Evolutionary conservation across 495 filamentous ascomycete species (phyloP).

Genomic region (Penicillium taxi): DNA sequence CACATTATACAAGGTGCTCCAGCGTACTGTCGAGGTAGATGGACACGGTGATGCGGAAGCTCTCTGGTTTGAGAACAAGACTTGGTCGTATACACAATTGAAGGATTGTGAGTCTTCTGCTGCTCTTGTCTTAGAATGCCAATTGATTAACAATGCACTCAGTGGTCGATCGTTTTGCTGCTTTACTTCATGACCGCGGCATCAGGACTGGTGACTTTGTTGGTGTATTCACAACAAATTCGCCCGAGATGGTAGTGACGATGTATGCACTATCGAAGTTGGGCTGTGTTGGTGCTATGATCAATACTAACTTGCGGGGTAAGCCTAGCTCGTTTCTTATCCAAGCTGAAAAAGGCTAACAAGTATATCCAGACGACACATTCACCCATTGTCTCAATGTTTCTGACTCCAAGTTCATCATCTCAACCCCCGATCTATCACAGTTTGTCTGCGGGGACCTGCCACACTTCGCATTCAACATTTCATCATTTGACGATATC

Average conservation of each 20-base stretch:
- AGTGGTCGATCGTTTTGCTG: constrained; percentile 43
- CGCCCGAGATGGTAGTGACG: constrained; percentile 71
- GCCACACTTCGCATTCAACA: constrained; percentile 33
- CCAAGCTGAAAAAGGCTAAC: not conserved
- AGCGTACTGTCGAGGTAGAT: constrained; percentile 34
- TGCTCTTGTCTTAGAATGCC: not conserved
- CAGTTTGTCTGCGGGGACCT: constrained; percentile 29
- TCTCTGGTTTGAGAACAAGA: constrained; percentile 46
- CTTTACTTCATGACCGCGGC: constrained; percentile 29
- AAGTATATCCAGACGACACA: constrained; percentile 37
- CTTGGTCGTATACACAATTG: constrained; percentile 42
- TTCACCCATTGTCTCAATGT: constrained; percentile 75
- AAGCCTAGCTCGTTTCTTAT: constrained; percentile 23
- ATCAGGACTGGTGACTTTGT: constrained; percentile 35
- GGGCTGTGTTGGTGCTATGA: constrained; percentile 76
- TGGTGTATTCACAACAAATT: constrained; percentile 54
- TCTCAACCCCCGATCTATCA: constrained; percentile 48
- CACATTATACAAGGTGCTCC: constrained; percentile 40
- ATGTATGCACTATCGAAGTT: constrained; percentile 77
- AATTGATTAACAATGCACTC: not conserved
- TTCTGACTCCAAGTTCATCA: constrained; percentile 56
- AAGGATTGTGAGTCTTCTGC: constrained; percentile 33
- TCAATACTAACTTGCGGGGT: constrained; percentile 84
- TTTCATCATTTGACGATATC: constrained; percentile 38
- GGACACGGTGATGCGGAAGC: constrained; percentile 29